A percentile compares a stretch with the other conserved stretches of the same genome.
These are phyloP conservation scores for Silybum marianum DNA, from an alignment of 129 eudicot genomes.

Conservation along the genomic window DNA sequence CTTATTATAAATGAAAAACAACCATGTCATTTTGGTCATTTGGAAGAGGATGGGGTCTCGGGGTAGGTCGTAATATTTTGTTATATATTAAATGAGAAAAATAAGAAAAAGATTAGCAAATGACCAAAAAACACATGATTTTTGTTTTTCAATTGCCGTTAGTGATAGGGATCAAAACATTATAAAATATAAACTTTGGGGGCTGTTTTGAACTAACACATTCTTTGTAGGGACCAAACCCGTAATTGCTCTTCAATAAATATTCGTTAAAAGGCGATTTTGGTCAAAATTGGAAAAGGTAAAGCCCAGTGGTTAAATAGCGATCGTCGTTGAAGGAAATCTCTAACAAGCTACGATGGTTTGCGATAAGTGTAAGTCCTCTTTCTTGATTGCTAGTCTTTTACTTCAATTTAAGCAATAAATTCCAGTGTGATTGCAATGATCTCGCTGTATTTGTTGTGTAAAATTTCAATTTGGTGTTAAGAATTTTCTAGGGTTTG, in stretches of 20 bases:
- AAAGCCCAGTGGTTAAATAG: background rate
- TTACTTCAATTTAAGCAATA: background rate
- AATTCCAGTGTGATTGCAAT: background rate
- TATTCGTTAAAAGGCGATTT: background rate
- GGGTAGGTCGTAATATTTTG: too few relatives aligned
- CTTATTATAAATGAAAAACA: too few relatives aligned
- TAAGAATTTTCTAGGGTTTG: conserved; percentile 35
- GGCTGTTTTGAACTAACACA: background rate
- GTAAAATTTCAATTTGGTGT: background rate
- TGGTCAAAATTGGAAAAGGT: background rate
- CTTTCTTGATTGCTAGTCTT: background rate
- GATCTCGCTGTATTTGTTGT: background rate
- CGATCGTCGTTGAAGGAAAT: background rate
- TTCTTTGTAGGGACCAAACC: too few relatives aligned
- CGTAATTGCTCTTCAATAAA: too few relatives aligned
- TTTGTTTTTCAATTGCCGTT: too few relatives aligned
- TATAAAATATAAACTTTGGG: background rate
- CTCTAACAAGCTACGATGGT: conserved; percentile 53
- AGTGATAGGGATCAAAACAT: background rate
- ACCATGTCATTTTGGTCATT: too few relatives aligned
- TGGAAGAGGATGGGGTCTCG: too few relatives aligned
- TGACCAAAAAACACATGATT: background rate
- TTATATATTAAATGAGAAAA: too few relatives aligned
- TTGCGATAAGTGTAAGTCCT: conserved; percentile 84
- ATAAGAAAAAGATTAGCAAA: too few relatives aligned